Evolutionary conservation across 2,329 filamentous ascomycete genomes (phyloP), one percentile per base, ranked within the genome.

Genomic region (Neonectria neomacrospora): DNA sequence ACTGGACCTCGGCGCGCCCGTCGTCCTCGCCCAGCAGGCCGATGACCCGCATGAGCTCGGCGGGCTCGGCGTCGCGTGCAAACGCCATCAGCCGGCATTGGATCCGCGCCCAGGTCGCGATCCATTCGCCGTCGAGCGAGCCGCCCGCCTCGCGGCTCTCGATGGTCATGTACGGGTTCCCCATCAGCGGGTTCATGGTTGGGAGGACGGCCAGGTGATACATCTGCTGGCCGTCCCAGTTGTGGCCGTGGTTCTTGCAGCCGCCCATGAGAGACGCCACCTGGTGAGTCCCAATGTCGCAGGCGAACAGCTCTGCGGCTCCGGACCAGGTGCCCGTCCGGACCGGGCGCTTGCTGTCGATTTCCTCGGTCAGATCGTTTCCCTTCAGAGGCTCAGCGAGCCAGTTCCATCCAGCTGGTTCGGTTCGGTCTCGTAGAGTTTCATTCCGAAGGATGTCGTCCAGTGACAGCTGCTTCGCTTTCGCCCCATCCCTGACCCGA

Each of bases 81-180:
- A 75, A 70, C 28, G 76, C 69, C 20, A 67, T 56, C n/a, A 78
- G 34, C 9, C 76, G 75, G 14, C 73, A 68, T 44, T 76, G 77
- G 42, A 82, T 73, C 18, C 65, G 66, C 14, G 68, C 66, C 79
- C 79, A 82, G 3, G 59, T 65, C 1, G 57, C 53, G 23, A 80
- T 69, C 76, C 76, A 80, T 3, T 69, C 68, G 9, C 75, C 64
- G 42, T 80, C 72, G 14, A 82, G 59, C 3, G 74, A 71, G 1
- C 78, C 78, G 7, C 58, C 66, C 0, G 75, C 79, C 64, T 78
- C 76, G 47, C 80, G 78, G 54, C 78, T 77, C 72, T 82, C 80
- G 48, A 82, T 20, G 11, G 75, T 77, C 50, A 47, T 47, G 22
- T 5, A 30, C 10, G 22, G 14, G 20, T 2, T 12, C 3, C 2